Evolutionary conservation across 345 rosid species (phyloP), one percentile per base, ranked within the genome.

Genomic region (Pelargonium nanum): DNA sequence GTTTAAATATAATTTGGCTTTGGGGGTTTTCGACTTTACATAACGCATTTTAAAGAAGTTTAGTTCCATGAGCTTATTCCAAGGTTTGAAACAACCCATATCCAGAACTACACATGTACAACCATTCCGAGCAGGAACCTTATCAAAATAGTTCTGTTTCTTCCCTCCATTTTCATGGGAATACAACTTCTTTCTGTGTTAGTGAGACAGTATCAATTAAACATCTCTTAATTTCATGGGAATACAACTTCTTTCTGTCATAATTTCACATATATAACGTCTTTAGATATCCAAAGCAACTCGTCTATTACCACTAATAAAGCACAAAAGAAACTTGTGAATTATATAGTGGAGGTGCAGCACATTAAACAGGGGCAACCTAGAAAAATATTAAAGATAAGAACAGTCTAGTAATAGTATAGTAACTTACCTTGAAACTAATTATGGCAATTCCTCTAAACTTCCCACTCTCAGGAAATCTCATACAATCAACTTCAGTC

Each of bases 401-500:
- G 32, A 32, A 22, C 7, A 30, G 21, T 48, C 16, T 19, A 13
- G 23, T 23, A 19, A n/a, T n/a, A n/a, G n/a, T 2, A 16, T n/a
- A 21, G 68, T 57, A 56, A 26, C 75, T 66, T 72, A 85, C 97
- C 83, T 88, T 71, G 55, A 92, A 93, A 61, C 75, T 77, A 24
- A 89, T 75, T 58, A 87, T 82, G 40, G 99, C 87, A 16, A 93
- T 89, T 26, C 97, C 99, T 75, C 85, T 85, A 60, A 93, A 93
- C 72, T 80, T 78, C 28, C 96, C 96, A 53, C 77, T 89, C 67
- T 93, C 97, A 70, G 94, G 84, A 68, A 89, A 92, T 62, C 75
- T 80, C 94, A 85, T 87, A 71, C 89, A 84, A 67, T 87, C 93
- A 65, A 92, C 62, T 63, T 84, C 91, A 8, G 78, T 76, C 65